Base-by-base conservation (phyloP, 805 yeast species). In the Zygoascus tannicola region DNA sequence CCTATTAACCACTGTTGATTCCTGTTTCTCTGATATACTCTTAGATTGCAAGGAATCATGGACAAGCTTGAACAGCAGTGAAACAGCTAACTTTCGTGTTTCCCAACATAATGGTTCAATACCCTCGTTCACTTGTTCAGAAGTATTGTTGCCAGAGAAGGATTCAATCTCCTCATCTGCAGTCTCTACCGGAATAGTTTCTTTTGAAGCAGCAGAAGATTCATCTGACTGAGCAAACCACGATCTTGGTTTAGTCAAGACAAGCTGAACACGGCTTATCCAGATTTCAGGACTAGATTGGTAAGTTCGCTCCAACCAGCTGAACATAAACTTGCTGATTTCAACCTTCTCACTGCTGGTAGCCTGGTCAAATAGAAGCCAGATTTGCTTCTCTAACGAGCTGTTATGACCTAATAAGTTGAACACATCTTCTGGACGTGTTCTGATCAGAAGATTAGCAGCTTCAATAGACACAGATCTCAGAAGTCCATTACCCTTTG, bases 241-340 rank as follows among this genome's bases (percentile, higher is more conserved):
- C 59, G 67, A 33, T 69, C 67, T 3, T 73, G 69, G 41, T 67
- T 59, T 46, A 62, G 68, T 54, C 70, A 76, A 16, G 50, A 56
- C 51, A 2, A 49, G 64, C 44, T 71, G 74, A 35, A 82, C 62
- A 28, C 76, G 72, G 1, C 65, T 57, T 45, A 83, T 74, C 92
- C 92, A 83, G 38, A 58, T 58, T 10, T 47, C 43, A 21, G 71
- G 62, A 12, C 68, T 71, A 14, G 65, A 49, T 23, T 64, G 68
- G 3, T 58, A 63, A 2, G 73, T 70, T 20, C 74, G 69, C 15
- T 74, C 76, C 37, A 83, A 59, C 90, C 92, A 84, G 15, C 75
- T 70, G 14, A 55, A 58, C 10, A 84, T 66, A 39, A 81, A 63
- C 2, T 63, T 59, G 22, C 66, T 57, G 16, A 81, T 56, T 5